Base-by-base conservation (phyloP, 805 yeast genomes). In the Saturnispora hagleri region DNA sequence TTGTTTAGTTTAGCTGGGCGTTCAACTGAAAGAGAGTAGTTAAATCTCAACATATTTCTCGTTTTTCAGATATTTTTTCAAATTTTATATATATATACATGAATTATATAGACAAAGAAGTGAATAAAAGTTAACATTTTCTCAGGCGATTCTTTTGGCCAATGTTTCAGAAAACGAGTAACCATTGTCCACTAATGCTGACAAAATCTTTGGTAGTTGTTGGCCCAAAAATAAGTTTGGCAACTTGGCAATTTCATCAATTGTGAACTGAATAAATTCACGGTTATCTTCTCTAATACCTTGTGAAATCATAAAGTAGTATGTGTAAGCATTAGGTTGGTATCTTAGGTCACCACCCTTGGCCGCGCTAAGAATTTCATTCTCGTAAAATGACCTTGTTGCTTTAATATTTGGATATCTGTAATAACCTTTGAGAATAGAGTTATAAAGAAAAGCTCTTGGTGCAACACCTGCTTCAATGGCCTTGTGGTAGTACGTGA, bases 241-340 rank as follows among this genome's bases (percentile, higher is more conserved):
- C 26, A 62, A 56, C 4, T 62, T 58, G 2, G 63, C 65, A 47
- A 79, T 51, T 50, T 76, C 76, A 38, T 67, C 61, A 22, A 79
- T 54, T 17, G 75, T 60, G 54, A 55, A 62, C 53, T 71, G 69
- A 22, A 71, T 58, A 46, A 64, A 62, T 12, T 60, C 62, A 22
- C 47, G 50, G 54, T 75, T 70, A 27, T 66, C 63, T 35, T 60
- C 58, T 40, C 62, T 62, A 36, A 61, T 47, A 46, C 71, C 76
- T 57, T 72, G 72, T 43, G 61, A 64, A 49, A 79, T 59, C 57
- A 79, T 59, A 63, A 65, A 77, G 62, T 69, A 77, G 62, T 61
- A 79, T 5, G 82, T 76, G 67, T 59, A 79, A 53, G 66, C 61
- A 60, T 79, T 79, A n/a, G 82, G 80, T 43, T 42, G 45, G 5